Conservation (phyloP, 805 yeast genomes). For the Sungouiella thailandica region DNA sequence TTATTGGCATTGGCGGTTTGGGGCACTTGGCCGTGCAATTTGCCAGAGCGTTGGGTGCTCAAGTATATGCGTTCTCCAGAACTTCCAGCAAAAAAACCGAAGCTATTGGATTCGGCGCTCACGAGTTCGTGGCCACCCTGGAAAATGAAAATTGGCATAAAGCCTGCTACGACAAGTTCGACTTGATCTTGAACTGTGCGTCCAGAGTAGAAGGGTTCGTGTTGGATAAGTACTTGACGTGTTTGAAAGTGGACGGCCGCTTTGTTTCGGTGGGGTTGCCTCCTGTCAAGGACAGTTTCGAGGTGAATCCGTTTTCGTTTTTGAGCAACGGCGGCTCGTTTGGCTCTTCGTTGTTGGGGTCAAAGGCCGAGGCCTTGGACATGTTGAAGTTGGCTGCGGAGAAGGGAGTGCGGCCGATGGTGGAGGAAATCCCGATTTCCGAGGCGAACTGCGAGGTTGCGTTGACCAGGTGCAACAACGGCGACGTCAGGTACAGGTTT, state of each 20-base stretch:
- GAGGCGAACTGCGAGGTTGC: slow-evolving; percentile 52
- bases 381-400: slow-evolving; percentile 63
- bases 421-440: slow-evolving; percentile 52
- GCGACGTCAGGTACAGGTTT: slow-evolving; percentile 62
- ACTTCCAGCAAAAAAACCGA: slow-evolving; percentile 43
- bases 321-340: slow-evolving; percentile 45
- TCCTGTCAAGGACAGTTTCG: slow-evolving; percentile 34
- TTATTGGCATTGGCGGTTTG: slow-evolving; percentile 54
- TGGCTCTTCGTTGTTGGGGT: slow-evolving; percentile 58
- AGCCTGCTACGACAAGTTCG: slow-evolving; percentile 33
- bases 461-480: slow-evolving; percentile 47
- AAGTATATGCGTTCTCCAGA: slow-evolving; percentile 55
- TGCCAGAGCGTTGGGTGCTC: slow-evolving; percentile 57
- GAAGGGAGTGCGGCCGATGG: slow-evolving; percentile 56
- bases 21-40: slow-evolving; percentile 54
- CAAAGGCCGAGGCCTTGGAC: slow-evolving; percentile 59
- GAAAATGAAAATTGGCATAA: slow-evolving; percentile 43
- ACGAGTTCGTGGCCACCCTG: slow-evolving; percentile 48
- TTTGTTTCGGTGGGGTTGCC: slow-evolving; percentile 70
- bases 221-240: slow-evolving; percentile 41
- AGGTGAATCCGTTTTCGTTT: slow-evolving; percentile 49
- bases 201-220: slow-evolving; percentile 47
- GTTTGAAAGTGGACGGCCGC: slow-evolving; percentile 54
- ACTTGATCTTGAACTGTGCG: slow-evolving; percentile 51
- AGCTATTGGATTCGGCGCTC: slow-evolving; percentile 49